Evolutionary conservation across 2,329 filamentous ascomycete genomes (phyloP), one percentile per base, ranked within the genome.

Genomic region (Pestalotiopsis sp.): DNA sequence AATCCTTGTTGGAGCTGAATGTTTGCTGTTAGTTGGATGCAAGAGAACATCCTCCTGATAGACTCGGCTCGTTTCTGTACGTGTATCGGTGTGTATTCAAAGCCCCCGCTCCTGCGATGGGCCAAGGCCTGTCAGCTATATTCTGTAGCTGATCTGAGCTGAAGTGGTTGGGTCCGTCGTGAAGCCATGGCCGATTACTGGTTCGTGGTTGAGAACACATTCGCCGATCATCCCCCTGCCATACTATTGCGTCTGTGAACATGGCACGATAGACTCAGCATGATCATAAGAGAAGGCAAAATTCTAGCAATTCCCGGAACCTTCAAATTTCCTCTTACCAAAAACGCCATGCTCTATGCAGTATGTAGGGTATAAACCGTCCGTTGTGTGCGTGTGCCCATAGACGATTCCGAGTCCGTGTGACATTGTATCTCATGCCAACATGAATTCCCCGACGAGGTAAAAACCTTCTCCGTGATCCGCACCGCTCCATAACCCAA

Each of bases 291-390:
- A 20, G 44, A 22, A 52, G 44, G 17, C 20, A 20, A 22, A 20
- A 52, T 22, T 52, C 24, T 22, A 58, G 11, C 56, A 58, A 35
- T 26, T 35, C 56, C 22, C 17, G 17, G 17, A 61, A 39, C 4
- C 40, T 35, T 56, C 24, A 38, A 65, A 30, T 65, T 56, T 55
- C 39, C 30, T 59, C 10, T 38, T 38, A 26, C 52, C 55, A 22
- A 26, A 35, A 66, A 66, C 65, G 65, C 65, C 65, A 14, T 66
- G 39, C 65, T 66, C 58, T 62, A 52, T 62, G 39, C 40, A 26
- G n/a, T 39, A 40, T 52, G 17, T 55, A 39, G 64, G 64, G 64
- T 66, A 66, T 66, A 66, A 61, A 62, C 57, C 60, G 30, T 52
- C 11, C 63, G n/a, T 38, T 22, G 26, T 40, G 38, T 39, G 61